Percentiles rank a stretch among this genome's conserved stretches.
Evolutionary conservation across 371 early-diverging fungal genomes (phyloP).

Genomic region (Choanephora cucurbitarum): DNA sequence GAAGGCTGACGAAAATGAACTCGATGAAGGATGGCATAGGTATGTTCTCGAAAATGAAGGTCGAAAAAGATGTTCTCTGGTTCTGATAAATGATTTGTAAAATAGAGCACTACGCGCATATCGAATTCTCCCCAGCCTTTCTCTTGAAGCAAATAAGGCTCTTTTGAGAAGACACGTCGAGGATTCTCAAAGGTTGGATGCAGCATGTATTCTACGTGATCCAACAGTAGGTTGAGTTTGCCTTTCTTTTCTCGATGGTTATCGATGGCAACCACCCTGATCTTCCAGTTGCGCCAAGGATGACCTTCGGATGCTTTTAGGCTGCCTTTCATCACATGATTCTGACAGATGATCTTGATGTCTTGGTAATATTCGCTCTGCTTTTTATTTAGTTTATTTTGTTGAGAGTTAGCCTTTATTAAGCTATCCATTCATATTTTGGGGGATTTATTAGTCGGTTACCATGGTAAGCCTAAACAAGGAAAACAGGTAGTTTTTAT

Average conservation of each 20-base stretch:
- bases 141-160: constrained; percentile 65
- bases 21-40: constrained; percentile 51
- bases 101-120: constrained; percentile 61
- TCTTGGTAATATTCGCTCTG: constrained; percentile 31
- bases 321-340: constrained; percentile 33
- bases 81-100: constrained; percentile 47
- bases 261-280: constrained; percentile 51
- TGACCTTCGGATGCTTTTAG: constrained; percentile 45
- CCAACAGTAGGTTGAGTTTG: constrained; percentile 52
- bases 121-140: constrained; percentile 80
- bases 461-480: too few species aligned
- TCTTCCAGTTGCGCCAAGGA: constrained; percentile 63
- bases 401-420: neutral
- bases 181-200: constrained; percentile 72
- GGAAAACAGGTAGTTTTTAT: too few species aligned
- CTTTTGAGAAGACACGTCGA: constrained; percentile 57
- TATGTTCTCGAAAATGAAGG: constrained; percentile 60
- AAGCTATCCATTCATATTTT: too few species aligned
- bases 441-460: too few species aligned
- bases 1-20: constrained; percentile 37
- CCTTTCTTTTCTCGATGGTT: constrained; percentile 52
- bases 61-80: constrained; percentile 62
- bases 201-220: constrained; percentile 73
- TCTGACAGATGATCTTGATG: constrained; percentile 43
- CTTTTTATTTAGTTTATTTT: neutral